Evolutionary conservation across 805 yeast genomes (phyloP).

Genomic region (Candida montana): DNA sequence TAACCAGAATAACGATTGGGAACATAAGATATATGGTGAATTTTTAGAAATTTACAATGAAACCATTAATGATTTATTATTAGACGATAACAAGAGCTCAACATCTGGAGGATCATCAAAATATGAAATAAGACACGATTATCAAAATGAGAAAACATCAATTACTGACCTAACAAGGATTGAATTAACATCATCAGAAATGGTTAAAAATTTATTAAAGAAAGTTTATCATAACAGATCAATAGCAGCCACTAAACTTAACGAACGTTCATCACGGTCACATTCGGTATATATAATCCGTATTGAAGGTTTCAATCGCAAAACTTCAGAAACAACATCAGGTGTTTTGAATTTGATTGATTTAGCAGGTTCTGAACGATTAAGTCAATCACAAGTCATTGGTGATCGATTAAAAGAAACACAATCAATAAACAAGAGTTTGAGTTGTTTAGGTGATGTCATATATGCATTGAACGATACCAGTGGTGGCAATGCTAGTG

Average conservation of each 20-base stretch:
- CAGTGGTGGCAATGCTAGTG: constrained; percentile 2
- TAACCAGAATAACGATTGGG: constrained; percentile 51
- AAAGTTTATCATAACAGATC: constrained; percentile 59
- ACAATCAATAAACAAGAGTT: constrained; percentile 79
- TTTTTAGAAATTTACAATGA: constrained; percentile 91
- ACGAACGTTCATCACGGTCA: constrained; percentile 85
- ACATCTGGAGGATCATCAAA: too few species aligned
- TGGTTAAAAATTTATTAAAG: constrained; percentile 45
- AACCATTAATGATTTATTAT: constrained; percentile 61
- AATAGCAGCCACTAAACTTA: constrained; percentile 77
- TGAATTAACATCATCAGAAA: constrained; percentile 38
- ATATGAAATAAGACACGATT: constrained; percentile 72
- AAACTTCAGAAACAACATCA: constrained; percentile 40
- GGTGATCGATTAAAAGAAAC: constrained; percentile 86
- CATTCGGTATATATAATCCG: constrained; percentile 74
- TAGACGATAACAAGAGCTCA: constrained; percentile 14
- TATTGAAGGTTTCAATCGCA: constrained; percentile 47
- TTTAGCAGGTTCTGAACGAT: constrained; percentile 90
- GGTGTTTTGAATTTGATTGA: constrained; percentile 81
- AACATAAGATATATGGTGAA: constrained; percentile 58
- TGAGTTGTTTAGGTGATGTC: constrained; percentile 87
- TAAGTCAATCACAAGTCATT: constrained; percentile 64
- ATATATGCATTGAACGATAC: constrained; percentile 63
- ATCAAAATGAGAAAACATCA: constrained; percentile 43
- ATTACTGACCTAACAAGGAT: constrained; percentile 56